Base-by-base conservation (phyloP, 1,284 basidiomycete genomes). In the Melampsora larici-populina region DNA sequence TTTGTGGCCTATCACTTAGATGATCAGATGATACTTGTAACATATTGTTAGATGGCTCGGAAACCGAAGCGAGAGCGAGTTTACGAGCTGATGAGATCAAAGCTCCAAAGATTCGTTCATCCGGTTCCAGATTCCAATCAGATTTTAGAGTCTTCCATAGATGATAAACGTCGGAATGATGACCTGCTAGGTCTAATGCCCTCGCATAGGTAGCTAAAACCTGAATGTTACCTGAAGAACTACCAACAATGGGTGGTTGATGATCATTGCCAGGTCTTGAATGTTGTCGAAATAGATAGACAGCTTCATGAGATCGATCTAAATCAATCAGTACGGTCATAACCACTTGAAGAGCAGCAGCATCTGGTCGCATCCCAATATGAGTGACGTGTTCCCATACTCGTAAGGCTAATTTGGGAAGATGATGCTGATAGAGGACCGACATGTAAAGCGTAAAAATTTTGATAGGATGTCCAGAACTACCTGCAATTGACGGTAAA, bases 261-360 rank as follows among this genome's bases (percentile, higher is more conserved):
- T n/a, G 15, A 58, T 24, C 48, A 29, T 40, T 43, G 15, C 9
- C 26, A 24, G 51, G 60, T 55, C 51, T 64, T 31, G 65, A 62
- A 36, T 67, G 49, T 36, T 60, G 74, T 21, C 55, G 6, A 60
- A 76, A 76, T 26, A 76, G 24, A 24, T 69, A 40, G 24, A 76
- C 66, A 60, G 74, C 74, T 33, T 76, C 74, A 13, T 2, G 24
- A 43, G 74, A 65, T 8, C 66, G 65, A 62, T 51, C 43, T 9
- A 76, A 36, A 62, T 76, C 74, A 15, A 76, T 68, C 21, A 60
- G 40, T 33, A 69, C 67, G 29, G 66, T n/a, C 74, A 76, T 76
- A 36, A 63, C 74, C 36, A 76, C 74, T 46, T 76, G 74, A 63
- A 76, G 66, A 2, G 74, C 74, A 40, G 74, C 66, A 43, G 66